Conservation (phyloP, 768 basidiomycete genomes). For the Mycena rosella region DNA sequence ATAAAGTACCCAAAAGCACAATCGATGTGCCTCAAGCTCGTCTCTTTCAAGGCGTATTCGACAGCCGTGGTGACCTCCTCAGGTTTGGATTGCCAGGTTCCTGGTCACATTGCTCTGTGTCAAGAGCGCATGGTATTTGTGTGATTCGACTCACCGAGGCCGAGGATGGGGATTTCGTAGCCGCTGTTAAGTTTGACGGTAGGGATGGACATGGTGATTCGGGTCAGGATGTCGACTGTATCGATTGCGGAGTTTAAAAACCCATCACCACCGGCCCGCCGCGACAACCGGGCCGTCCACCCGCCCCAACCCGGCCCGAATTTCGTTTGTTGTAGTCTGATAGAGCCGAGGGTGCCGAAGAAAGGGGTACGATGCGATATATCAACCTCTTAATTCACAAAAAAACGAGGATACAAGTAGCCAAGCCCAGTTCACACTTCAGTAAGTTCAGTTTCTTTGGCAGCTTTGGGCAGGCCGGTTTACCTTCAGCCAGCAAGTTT, state of each 20-base stretch:
- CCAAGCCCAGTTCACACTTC: too few relatives aligned
- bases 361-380: too few relatives aligned
- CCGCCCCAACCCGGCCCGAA: too few relatives aligned
- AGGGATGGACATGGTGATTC: slow-evolving; percentile 50
- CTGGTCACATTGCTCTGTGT: slow-evolving; percentile 49
- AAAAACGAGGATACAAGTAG: too few relatives aligned
- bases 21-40: slow-evolving; percentile 83
- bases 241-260: slow-evolving; percentile 25
- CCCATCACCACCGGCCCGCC: background rate
- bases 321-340: too few relatives aligned
- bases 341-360: too few relatives aligned
- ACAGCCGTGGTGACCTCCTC: slow-evolving; percentile 83
- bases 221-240: background rate
- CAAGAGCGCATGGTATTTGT: background rate
- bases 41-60: slow-evolving; percentile 75
- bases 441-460: too few relatives aligned
- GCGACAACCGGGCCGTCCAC: too few relatives aligned
- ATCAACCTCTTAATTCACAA: too few relatives aligned
- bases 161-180: slow-evolving; percentile 65
- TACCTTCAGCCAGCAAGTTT: too few relatives aligned
- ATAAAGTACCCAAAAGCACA: slow-evolving; percentile 59
- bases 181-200: slow-evolving; percentile 74
- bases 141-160: slow-evolving; percentile 59
- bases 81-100: slow-evolving; percentile 85
- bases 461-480: too few relatives aligned